Evolutionary conservation across 139 green algal genomes (phyloP), one percentile per base, ranked within the genome.

Genomic region (Penium margaritaceum): DNA sequence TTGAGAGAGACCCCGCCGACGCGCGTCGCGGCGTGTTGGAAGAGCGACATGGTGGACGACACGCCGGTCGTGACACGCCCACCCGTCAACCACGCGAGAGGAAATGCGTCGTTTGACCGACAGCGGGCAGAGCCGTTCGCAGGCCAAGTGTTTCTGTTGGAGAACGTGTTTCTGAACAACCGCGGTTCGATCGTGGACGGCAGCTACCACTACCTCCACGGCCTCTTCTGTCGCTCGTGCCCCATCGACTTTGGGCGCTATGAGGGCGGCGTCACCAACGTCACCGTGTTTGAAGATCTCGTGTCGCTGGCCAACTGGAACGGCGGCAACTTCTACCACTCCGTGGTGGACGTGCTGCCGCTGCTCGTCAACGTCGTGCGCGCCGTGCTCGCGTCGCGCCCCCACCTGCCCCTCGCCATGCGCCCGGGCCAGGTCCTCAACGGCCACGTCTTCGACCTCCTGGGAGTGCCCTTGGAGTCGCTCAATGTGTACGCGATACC

Each of bases 91-190:
- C 47, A 60, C 47, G 21, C 30, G 47, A 60, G 30, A 24, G 47
- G 30, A 4, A 60, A 60, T 34, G 47, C 47, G 47, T 33, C 3
- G n/a, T 60, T 33, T 33, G 47, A 60, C 19, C n/a, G 29, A 24
- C n/a, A n/a, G 4, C 3, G 29, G 9, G 47, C 47, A 1, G 47
- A 60, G 47, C 47, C 47, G 1, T 60, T 33, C 1, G 47, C 47
- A 15, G 47, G n/a, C 29, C 47, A 60, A 24, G 47, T 60, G 47
- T n/a, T n/a, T n/a, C n/a, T 64, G 29, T 14, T 64, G 14, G 55
- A 64, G 55, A 70, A 70, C 41, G 63, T 60, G 4, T 70, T 44
- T 7, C 21, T 70, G n/a, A 70, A 70, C n/a, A 33, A 70, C 6
- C 63, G 63, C 6, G 63, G 63, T 27, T 60, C 21, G 24, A 33